Evolutionary conservation across 108 stramenopile genomes (phyloP).

Genomic region (Stephanodiscus minutulus): DNA sequence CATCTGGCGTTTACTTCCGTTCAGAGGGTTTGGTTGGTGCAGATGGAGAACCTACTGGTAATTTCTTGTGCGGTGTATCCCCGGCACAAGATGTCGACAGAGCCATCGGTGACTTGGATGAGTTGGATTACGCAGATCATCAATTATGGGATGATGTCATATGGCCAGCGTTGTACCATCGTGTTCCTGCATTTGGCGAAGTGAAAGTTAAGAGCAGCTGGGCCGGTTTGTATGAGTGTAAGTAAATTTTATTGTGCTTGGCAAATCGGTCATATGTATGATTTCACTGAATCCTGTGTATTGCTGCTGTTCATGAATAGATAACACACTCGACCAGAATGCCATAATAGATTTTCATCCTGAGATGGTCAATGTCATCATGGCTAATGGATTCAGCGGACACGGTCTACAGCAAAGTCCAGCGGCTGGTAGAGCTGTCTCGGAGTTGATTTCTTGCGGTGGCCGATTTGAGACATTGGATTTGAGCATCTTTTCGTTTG

Average conservation of each 20-base stretch:
- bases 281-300: neutral
- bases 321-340: slow-evolving; percentile 82
- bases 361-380: slow-evolving; percentile 63
- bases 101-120: slow-evolving; percentile 33
- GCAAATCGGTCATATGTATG: too few relatives aligned
- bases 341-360: slow-evolving; percentile 82
- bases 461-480: slow-evolving; percentile 62
- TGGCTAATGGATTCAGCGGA: slow-evolving; percentile 74
- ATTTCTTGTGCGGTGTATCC: slow-evolving; percentile 78
- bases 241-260: neutral
- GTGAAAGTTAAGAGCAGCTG: slow-evolving; percentile 71
- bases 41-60: slow-evolving; percentile 37
- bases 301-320: slow-evolving; percentile 8
- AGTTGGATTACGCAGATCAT: slow-evolving; percentile 59
- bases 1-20: slow-evolving; percentile 71
- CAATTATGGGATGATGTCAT: slow-evolving; percentile 66
- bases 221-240: slow-evolving; percentile 78
- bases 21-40: slow-evolving; percentile 51
- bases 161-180: slow-evolving; percentile 74
- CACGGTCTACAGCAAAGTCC: slow-evolving; percentile 78
- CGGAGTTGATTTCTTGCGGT: slow-evolving; percentile 55
- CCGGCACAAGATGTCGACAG: slow-evolving; percentile 56
- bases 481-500: slow-evolving; percentile 64
- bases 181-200: slow-evolving; percentile 72
- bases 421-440: slow-evolving; percentile 67